Conservation (phyloP, 495 filamentous ascomycete genomes). For the Podospora sp. region DNA sequence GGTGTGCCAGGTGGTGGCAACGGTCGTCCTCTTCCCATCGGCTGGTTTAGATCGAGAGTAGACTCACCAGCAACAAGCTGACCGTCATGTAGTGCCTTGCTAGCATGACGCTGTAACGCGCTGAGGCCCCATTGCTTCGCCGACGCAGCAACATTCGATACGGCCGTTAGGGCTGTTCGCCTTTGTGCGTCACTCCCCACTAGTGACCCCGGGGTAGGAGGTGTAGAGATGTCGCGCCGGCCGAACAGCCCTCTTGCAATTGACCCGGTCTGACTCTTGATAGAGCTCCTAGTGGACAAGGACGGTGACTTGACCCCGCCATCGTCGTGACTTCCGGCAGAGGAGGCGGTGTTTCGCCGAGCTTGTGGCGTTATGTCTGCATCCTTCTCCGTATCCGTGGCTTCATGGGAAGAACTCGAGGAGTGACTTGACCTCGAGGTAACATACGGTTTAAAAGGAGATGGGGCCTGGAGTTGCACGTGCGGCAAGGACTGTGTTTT, state of each 20-base stretch:
- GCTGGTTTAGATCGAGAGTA: conserved; percentile 59
- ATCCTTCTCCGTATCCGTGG: conserved; percentile 40
- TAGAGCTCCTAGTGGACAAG: conserved; percentile 38
- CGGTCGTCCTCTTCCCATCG: conserved; percentile 74
- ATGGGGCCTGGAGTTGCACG: conserved; percentile 49
- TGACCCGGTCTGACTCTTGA: conserved; percentile 42
- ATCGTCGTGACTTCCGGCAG: conserved; percentile 37
- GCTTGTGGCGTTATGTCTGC: conserved; percentile 35
- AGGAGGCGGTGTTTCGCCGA: conserved; percentile 50
- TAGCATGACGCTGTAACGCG: conserved; percentile 61
- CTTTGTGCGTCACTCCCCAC: conserved; percentile 38
- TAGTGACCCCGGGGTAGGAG: conserved; percentile 30
- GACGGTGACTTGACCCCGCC: conserved; percentile 35
- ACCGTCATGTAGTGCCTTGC: conserved; percentile 38
- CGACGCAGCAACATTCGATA: conserved; percentile 72
- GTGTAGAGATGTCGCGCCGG: conserved; percentile 38
- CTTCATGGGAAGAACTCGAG: conserved; percentile 43
- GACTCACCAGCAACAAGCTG: conserved; percentile 29
- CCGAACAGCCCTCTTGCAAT: conserved; percentile 42
- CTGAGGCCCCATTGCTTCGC: conserved; percentile 85
- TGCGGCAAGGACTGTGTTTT: conserved; percentile 60
- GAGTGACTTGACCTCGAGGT: conserved; percentile 45
- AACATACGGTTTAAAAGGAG: conserved; percentile 48
- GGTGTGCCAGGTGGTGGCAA: conserved; percentile 75
- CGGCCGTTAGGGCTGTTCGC: conserved; percentile 55